Percentiles rank a stretch among this genome's conserved stretches.
Evolutionary conservation across 106 monocot species (phyloP).

Genomic region (Xerophyta viscosa): DNA sequence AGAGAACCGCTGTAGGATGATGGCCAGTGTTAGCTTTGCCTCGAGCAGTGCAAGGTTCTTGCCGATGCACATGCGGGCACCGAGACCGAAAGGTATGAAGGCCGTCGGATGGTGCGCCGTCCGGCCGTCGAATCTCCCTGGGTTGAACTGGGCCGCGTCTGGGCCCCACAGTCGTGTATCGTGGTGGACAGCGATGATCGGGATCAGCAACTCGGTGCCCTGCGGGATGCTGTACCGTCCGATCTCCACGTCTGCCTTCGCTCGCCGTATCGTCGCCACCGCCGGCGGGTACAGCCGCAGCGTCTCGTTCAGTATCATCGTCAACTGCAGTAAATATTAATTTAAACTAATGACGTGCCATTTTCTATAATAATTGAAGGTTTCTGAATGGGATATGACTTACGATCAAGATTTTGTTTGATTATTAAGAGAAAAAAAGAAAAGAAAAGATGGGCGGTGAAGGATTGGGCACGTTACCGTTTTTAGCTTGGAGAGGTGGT

Average conservation of each 20-base stretch:
- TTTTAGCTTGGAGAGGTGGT: conserved; percentile 69
- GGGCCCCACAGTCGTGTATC: conserved; percentile 38
- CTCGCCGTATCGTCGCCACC: conserved; percentile 30
- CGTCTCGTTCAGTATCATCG: conserved; percentile 55
- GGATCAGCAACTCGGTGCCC: conserved; percentile 38
- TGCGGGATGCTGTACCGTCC: conserved; percentile 31
- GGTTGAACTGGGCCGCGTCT: conserved; percentile 42
- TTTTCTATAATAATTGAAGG: too few species aligned
- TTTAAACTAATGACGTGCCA: too few species aligned
- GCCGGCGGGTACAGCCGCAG: conserved; percentile 54
- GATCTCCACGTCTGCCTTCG: conserved; percentile 39
- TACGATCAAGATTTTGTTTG: too few species aligned
- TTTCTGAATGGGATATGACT: too few species aligned
- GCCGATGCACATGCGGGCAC: conserved; percentile 75
- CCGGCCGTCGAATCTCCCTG: conserved; percentile 27
- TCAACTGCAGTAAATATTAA: conserved; percentile 18
- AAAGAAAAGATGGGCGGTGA: too few species aligned
- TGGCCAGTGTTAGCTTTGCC: conserved; percentile 51
- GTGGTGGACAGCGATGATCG: conserved; percentile 61
- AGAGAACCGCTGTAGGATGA: conserved; percentile 51
- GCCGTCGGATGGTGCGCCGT: conserved; percentile 28
- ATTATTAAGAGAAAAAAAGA: too few species aligned
- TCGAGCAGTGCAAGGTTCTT: conserved; percentile 60
- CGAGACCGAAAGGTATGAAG: conserved; percentile 74
- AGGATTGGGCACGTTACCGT: conserved; percentile 28